Evolutionary conservation across 192 early-diverging fungal species (phyloP), one percentile per base, ranked within the genome.

Genomic region (Linnemannia schmuckeri): DNA sequence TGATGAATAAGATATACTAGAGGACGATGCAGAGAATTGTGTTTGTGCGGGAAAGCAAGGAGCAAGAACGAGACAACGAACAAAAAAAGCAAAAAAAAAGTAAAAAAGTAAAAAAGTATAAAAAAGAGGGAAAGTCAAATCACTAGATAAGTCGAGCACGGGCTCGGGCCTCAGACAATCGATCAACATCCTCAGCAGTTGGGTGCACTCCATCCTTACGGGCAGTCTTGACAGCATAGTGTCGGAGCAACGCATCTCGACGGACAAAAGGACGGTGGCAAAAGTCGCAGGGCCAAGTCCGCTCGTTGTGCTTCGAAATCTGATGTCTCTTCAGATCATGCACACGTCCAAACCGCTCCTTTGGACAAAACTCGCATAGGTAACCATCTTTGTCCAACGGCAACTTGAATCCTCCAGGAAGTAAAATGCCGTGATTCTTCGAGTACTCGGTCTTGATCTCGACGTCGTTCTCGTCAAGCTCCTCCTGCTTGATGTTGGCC

Each of bases 221-320:
- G 5, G 70, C 78, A 22, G 78, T 47, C 71, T 80, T 80, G 33
- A 80, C 78, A 30, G 71, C 71, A 61, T 80, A 80, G 55, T 80
- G 78, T 63, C 78, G 37, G 20, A 80, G 41, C 35, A 80, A 33
- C 12, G 78, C 78, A 70, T 80, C 78, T 0, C 78, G 78, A 27
- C 78, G 70, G 42, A 80, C 78, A 61, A 80, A 80, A 10, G 78
- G 78, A 5, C 78, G 70, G 52, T 80, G 78, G 47, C 78, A 80
- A 73, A 80, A 80, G 54, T 80, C 78, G 55, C 78, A 80, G 4
- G 78, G 78, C 78, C 78, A 80, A 4, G 78, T 80, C 55, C 46
- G 72, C 37, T 80, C 78, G 71, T 73, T 73, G 78, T 80, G 78
- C 71, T 80, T 80, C 33, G 78, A 80, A 54, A 80, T 80, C 54